A percentile compares a stretch with the other conserved stretches of the same genome.
phyloP scores from a whole-genome alignment of 2,329 filamentous ascomycete species.

The Epichloe coenophiala region DNA sequence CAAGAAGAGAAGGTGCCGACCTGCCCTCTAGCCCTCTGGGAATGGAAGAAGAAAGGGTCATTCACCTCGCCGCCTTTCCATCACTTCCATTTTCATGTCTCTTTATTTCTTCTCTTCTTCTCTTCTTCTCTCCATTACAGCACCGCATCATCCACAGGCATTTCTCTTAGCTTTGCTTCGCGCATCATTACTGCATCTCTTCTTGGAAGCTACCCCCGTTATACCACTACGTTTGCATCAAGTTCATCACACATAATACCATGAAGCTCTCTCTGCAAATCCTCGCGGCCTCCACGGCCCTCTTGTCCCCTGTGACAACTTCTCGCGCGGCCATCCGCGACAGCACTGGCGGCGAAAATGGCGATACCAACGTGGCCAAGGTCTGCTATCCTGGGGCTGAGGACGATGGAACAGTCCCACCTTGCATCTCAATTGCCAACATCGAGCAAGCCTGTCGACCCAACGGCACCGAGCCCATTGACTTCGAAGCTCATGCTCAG shows the following conservation, averaged over 20 bases:
- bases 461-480: conserved; percentile 14
- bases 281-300: conserved; percentile 5
- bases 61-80: background rate
- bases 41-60: background rate
- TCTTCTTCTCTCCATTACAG: background rate
- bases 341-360: background rate
- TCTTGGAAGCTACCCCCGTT: conserved; percentile 1
- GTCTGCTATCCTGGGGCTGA: conserved; percentile 6
- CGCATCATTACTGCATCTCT: conserved; percentile 2
- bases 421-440: conserved; percentile 16
- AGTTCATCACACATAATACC: conserved; percentile 2
- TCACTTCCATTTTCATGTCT: background rate
- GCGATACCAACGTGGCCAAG: background rate
- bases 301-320: conserved; percentile 6
- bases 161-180: background rate
- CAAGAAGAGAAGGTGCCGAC: background rate
- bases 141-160: background rate
- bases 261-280: conserved; percentile 7
- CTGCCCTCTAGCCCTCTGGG: background rate
- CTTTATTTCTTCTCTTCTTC: background rate
- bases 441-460: conserved; percentile 18
- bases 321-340: background rate
- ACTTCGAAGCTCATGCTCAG: conserved; percentile 16
- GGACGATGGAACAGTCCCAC: conserved; percentile 8
- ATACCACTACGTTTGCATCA: background rate